Conservation (phyloP, 345 rosid genomes). For the Syzygium grande region DNA sequence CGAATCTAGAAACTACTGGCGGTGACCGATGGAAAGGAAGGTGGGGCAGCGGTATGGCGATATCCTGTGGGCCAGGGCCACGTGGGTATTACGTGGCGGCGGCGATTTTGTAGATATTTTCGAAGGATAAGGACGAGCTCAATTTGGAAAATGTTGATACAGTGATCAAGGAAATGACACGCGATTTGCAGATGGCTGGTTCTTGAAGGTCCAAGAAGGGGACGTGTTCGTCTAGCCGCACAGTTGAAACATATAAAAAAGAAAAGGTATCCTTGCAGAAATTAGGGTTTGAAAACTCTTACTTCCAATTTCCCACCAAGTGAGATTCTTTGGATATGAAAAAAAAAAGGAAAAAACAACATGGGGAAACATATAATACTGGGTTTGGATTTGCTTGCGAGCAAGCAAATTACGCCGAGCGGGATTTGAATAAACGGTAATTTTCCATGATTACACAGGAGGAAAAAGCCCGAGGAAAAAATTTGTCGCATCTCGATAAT, state of each 20-base stretch:
- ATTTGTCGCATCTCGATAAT: fast-evolving
- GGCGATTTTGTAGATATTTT: neutral
- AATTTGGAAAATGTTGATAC: neutral
- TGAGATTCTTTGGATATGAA: neutral
- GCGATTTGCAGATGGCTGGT: neutral
- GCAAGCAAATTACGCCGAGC: too few relatives aligned
- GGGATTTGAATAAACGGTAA: too few relatives aligned
- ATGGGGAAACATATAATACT: too few relatives aligned
- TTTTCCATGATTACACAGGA: neutral
- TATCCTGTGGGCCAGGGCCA: neutral
- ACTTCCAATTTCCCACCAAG: neutral
- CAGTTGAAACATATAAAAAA: neutral
- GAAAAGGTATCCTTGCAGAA: neutral
- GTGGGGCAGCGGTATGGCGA: neutral
- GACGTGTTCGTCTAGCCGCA: neutral
- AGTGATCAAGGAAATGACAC: neutral
- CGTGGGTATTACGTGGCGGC: neutral
- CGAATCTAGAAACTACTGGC: neutral
- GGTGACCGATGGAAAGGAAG: neutral
- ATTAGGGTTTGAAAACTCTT: neutral
- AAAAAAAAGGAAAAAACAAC: neutral
- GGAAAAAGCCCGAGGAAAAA: neutral
- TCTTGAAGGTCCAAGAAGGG: neutral
- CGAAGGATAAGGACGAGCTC: neutral
- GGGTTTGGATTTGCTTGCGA: too few relatives aligned